Percentiles rank a stretch among this genome's conserved stretches.
Conservation (phyloP, 2,329 filamentous ascomycete genomes). For the Colletotrichum lindemuthianum region DNA sequence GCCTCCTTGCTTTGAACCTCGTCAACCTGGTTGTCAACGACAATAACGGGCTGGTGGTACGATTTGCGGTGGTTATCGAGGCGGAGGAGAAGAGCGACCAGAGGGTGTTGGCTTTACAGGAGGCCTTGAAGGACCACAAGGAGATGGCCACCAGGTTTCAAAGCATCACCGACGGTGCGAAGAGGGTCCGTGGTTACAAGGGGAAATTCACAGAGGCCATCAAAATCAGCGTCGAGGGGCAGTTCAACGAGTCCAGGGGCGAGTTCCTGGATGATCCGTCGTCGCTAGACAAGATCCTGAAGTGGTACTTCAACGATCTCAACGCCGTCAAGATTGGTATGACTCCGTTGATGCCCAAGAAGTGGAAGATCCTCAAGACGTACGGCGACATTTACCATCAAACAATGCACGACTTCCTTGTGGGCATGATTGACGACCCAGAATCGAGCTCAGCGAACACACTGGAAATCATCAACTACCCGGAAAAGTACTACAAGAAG, state of each 20-base stretch:
- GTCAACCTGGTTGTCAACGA: slow-evolving; percentile 87
- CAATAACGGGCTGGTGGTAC: slow-evolving; percentile 89
- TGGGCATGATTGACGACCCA: slow-evolving; percentile 83
- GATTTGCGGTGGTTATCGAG: slow-evolving; percentile 90
- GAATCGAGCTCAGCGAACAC: slow-evolving; percentile 87
- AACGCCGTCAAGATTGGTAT: slow-evolving; percentile 95
- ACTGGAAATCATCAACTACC: slow-evolving; percentile 93
- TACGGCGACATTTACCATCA: slow-evolving; percentile 92
- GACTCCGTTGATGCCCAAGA: slow-evolving; percentile 90
- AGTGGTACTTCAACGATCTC: slow-evolving; percentile 98
- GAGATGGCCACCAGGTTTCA: slow-evolving; percentile 94
- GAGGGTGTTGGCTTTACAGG: slow-evolving; percentile 88
- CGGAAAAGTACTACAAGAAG: slow-evolving; percentile 94
- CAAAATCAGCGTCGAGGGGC: slow-evolving; percentile 74
- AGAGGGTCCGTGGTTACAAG: slow-evolving; percentile 94
- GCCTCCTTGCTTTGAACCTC: slow-evolving; percentile 86
- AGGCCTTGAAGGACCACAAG: slow-evolving; percentile 94
- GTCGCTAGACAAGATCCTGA: slow-evolving; percentile 85
- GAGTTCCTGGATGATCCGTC: slow-evolving; percentile 86
- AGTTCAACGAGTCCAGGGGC: slow-evolving; percentile 77
- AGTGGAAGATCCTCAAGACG: slow-evolving; percentile 94
- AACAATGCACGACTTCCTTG: slow-evolving; percentile 94
- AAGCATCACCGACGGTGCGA: slow-evolving; percentile 92
- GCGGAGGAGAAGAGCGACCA: slow-evolving; percentile 97
- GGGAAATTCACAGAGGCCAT: slow-evolving; percentile 91